These are phyloP conservation scores for Moniliella sp. DNA, from an alignment of 1,284 basidiomycete genomes.

Conservation along the genomic window DNA sequence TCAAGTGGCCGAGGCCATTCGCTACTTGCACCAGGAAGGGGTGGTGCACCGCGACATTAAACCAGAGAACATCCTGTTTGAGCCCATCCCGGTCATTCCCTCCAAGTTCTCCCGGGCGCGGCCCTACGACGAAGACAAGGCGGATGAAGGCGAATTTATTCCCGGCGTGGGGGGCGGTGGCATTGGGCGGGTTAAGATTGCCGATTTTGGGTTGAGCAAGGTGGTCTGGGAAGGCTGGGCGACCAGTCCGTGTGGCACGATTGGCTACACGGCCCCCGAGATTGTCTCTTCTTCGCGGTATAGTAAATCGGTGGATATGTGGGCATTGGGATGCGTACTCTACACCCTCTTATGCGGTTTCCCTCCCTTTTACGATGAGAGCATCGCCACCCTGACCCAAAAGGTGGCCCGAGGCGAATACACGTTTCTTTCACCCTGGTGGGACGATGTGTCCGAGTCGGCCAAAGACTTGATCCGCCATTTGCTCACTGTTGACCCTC, in stretches of 20 bases:
- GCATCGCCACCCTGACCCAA: constrained; percentile 88
- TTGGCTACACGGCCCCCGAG: constrained; percentile 96
- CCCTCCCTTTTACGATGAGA: constrained; percentile 94
- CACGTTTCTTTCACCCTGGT: constrained; percentile 96
- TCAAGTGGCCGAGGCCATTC: constrained; percentile 84
- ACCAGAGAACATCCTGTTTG: constrained; percentile 88
- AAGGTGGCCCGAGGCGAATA: constrained; percentile 95
- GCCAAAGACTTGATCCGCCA: constrained; percentile 90
- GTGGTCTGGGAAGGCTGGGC: constrained; percentile 98
- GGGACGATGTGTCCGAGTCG: constrained; percentile 78
- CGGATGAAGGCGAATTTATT: constrained; percentile 89
- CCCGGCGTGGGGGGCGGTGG: constrained; percentile 80
- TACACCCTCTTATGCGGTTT: constrained; percentile 95
- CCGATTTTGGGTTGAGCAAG: constrained; percentile 92
- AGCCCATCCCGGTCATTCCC: constrained; percentile 73
- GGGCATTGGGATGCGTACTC: constrained; percentile 92
- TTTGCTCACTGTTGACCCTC: constrained; percentile 80
- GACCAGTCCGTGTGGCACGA: constrained; percentile 95
- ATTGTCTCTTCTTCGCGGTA: constrained; percentile 98
- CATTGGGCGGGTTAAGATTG: constrained; percentile 93
- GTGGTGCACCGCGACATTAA: constrained; percentile 87
- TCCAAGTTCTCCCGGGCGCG: constrained; percentile 54
- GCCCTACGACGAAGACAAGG: constrained; percentile 93
- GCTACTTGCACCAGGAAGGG: constrained; percentile 86
- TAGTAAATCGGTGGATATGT: constrained; percentile 97